Conservation (phyloP, 371 early-diverging fungal species). For the Batkoa obscura region DNA sequence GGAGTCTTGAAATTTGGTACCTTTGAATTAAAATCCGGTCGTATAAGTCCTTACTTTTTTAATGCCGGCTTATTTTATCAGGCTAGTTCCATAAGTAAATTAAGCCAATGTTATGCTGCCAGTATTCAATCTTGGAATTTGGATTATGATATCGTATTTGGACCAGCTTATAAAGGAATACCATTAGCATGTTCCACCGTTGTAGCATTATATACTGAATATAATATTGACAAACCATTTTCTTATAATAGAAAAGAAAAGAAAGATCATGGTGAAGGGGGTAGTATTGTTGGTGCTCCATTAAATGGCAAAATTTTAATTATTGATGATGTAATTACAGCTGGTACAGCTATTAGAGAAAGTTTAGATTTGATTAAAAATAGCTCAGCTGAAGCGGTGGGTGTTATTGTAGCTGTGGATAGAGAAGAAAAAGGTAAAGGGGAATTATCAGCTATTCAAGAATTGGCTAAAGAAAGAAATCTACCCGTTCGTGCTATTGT, state of each 20-base stretch:
- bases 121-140: conserved; percentile 49
- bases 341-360: conserved; percentile 93
- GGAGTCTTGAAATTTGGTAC: conserved; percentile 75
- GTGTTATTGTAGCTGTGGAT: conserved; percentile 84
- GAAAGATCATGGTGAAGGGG: conserved; percentile 97
- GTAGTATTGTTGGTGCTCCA: conserved; percentile 73
- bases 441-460: conserved; percentile 70
- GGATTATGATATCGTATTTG: conserved; percentile 76
- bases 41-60: conserved; percentile 88
- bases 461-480: conserved; percentile 59
- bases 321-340: conserved; percentile 95
- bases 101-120: conserved; percentile 79
- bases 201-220: conserved; percentile 35
- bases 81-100: conserved; percentile 56
- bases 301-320: conserved; percentile 61
- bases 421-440: conserved; percentile 65
- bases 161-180: conserved; percentile 97
- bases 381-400: conserved; percentile 39
- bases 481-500: conserved; percentile 75
- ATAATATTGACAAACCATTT: conserved; percentile 49
- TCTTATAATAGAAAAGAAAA: conserved; percentile 93
- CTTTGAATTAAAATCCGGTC: conserved; percentile 85
- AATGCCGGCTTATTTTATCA: conserved; percentile 91
- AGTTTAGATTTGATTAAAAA: conserved; percentile 52
- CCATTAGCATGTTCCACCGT: conserved; percentile 76